Base-by-base conservation (phyloP, 2,329 filamentous ascomycete genomes). In the Westerdykella aurantiaca region DNA sequence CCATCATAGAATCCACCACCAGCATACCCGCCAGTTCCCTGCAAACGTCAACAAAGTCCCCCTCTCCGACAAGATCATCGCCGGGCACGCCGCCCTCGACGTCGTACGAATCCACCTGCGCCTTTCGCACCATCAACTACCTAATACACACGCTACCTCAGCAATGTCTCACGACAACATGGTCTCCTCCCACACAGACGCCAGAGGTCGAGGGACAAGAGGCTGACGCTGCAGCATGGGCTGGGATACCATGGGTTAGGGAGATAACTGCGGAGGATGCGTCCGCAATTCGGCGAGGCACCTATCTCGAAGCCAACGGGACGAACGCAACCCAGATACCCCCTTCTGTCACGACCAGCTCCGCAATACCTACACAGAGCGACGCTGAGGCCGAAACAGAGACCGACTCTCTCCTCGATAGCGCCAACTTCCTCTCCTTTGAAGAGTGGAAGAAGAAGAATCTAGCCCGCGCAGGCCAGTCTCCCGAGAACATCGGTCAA, bases 391-490 rank as follows among this genome's bases (percentile, higher is more conserved):
- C 72, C 10, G 77, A 81, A 43, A 62, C 73, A 13, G 83, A 86
- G 45, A 73, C 75, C 5, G 85, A 86, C 38, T 83, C 81, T 2
- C 76, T 79, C 1, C 72, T 85, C 10, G 83, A 88, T 58, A 86
- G 87, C 53, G 79, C 83, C 37, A 84, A 89, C 6, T 97, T 97
- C 65, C 81, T 97, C 57, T 96, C 93, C 0, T 98, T 98, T 57
- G 93, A 97, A 64, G 91, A 97, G 58, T 98, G 93, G 93, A 97
- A 95, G 71, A 88, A 85, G 60, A 86, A 90, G 73, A 95, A 95
- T 70, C 72, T 97, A 14, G 86, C 84, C 41, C 87, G 88, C 61
- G 84, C 81, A 3, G 91, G 88, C 11, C 91, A 96, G 60, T 88
- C 73, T 61, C 86, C 70, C 53, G 87, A 77, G 68, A 82, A 77